A percentile compares a stretch with the other conserved stretches of the same genome.
phyloP scores from a whole-genome alignment of 345 rosid genomes.

The Corymbia maculata region DNA sequence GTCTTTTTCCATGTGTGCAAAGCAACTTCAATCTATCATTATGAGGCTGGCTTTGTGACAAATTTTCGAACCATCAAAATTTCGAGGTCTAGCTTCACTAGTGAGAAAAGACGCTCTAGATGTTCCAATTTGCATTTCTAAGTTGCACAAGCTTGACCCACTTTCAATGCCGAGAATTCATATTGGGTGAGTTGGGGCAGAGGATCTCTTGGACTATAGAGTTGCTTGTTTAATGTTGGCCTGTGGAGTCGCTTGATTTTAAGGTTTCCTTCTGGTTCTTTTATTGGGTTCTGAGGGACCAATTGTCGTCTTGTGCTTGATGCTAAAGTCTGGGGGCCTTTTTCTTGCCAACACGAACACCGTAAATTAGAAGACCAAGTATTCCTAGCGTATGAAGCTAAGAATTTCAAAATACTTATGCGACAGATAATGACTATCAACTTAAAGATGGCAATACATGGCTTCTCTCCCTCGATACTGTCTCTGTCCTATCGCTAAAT shows the following conservation, averaged over 20 bases:
- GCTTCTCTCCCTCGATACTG: neutral
- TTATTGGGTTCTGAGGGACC: neutral
- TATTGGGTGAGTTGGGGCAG: neutral
- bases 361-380: neutral
- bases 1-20: neutral
- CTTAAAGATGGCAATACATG: neutral
- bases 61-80: too few species aligned
- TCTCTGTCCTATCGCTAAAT: too few species aligned
- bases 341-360: neutral
- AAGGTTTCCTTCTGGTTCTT: neutral
- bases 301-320: neutral
- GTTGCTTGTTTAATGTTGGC: neutral
- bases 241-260: neutral
- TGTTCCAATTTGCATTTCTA: neutral
- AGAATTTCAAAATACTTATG: too few species aligned
- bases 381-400: neutral
- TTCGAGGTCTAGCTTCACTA: neutral
- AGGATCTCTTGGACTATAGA: neutral
- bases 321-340: neutral
- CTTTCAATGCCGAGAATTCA: neutral
- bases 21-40: neutral
- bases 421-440: neutral
- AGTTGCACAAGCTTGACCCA: neutral
- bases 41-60: neutral
- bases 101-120: neutral